Percentiles rank a stretch among this genome's conserved stretches.
Conservation (phyloP, 1,284 basidiomycete species). For the Microbotryum silenes-acaulis region DNA sequence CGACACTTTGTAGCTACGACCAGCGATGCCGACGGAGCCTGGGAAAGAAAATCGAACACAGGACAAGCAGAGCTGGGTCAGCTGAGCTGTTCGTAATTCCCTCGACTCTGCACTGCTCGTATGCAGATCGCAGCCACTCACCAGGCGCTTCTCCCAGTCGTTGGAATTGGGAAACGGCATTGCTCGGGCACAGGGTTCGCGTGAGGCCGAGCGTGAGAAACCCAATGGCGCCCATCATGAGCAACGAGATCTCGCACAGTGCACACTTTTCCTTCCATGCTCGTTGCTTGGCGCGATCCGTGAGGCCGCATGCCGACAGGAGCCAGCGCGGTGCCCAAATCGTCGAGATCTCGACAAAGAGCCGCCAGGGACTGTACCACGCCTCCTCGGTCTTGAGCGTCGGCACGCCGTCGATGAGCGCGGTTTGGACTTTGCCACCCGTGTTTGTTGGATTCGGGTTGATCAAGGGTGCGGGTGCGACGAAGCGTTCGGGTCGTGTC, state of each 20-base stretch:
- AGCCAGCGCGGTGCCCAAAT: constrained; percentile 84
- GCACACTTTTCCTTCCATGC: constrained; percentile 98
- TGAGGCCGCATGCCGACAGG: constrained; percentile 66
- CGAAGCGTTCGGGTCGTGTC: constrained; percentile 86
- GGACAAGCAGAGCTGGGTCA: too few relatives aligned
- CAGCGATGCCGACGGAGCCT: constrained; percentile 67
- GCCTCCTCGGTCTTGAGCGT: constrained; percentile 23
- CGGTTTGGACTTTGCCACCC: constrained; percentile 21
- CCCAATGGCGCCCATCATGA: constrained; percentile 72
- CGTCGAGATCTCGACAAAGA: constrained; percentile 70
- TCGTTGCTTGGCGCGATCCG: constrained; percentile 66
- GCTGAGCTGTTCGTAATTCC: too few relatives aligned
- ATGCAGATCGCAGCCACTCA: background rate
- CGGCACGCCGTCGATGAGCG: constrained; percentile 25
- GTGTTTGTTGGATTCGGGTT: constrained; percentile 49
- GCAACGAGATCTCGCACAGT: constrained; percentile 73
- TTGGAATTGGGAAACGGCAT: constrained; percentile 23
- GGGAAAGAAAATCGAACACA: constrained; percentile 17
- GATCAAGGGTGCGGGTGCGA: constrained; percentile 88
- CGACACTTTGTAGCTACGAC: constrained; percentile 68
- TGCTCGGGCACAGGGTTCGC: constrained; percentile 73
- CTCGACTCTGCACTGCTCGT: background rate
- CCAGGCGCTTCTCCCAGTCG: constrained; percentile 34
- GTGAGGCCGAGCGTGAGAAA: constrained; percentile 94
- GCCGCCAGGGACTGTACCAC: constrained; percentile 65